These are phyloP conservation scores for Wickerhamiella brachini DNA, from an alignment of 805 yeast genomes.

Conservation along the genomic window DNA sequence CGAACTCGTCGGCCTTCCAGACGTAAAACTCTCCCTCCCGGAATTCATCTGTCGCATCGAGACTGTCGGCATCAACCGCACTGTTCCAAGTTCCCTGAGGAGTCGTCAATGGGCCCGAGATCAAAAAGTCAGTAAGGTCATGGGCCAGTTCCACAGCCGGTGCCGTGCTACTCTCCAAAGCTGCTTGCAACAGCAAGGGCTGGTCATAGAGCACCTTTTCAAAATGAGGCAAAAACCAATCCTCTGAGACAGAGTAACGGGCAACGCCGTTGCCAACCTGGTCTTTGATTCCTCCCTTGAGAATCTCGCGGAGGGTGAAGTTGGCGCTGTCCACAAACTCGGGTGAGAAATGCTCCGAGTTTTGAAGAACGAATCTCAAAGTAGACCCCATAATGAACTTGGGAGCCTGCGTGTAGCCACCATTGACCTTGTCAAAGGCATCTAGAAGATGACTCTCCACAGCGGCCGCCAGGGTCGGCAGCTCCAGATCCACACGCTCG, in stretches of 20 bases:
- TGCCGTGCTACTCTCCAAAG: conserved; percentile 11
- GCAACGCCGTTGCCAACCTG: conserved; percentile 27
- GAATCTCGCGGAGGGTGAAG: conserved; percentile 20
- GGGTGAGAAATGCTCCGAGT: conserved; percentile 8
- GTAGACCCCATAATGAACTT: conserved; percentile 25
- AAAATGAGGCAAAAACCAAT: conserved; percentile 30
- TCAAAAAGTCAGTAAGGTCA: conserved; percentile 10
- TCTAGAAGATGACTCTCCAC: conserved; percentile 18
- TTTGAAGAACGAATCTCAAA: conserved; percentile 17
- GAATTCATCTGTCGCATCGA: conserved; percentile 12
- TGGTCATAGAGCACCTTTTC: conserved; percentile 29
- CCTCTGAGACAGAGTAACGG: conserved; percentile 26
- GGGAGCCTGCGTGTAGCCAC: conserved; percentile 26
- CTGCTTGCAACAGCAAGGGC: conserved; percentile 24
- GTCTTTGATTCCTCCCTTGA: conserved; percentile 27
- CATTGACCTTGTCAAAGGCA: conserved; percentile 19
- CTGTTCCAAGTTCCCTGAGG: conserved; percentile 20
- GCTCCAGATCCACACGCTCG: conserved; percentile 7
- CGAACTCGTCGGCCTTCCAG: conserved; percentile 26
- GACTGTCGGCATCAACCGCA: conserved; percentile 25
- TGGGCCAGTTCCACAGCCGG: conserved; percentile 11
- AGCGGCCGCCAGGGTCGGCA: conserved; percentile 10
- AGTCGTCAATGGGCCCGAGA: conserved; percentile 12
- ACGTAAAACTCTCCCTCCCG: conserved; percentile 25
- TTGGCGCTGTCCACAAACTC: conserved; percentile 16